phyloP scores from a whole-genome alignment of 257 asterid genomes.

The Cynanchum wilfordii region DNA sequence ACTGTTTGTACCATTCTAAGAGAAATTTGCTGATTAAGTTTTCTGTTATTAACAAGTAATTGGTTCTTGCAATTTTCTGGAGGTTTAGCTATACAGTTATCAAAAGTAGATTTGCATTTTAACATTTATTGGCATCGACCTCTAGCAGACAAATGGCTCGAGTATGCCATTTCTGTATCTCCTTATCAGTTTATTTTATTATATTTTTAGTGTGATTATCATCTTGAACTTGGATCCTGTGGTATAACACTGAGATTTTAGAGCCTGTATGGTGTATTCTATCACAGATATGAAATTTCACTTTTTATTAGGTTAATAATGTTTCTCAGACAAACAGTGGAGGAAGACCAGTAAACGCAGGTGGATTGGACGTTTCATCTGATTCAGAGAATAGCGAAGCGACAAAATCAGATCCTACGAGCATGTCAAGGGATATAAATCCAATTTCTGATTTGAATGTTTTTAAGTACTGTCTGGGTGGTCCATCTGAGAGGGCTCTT shows the following conservation, averaged over 20 bases:
- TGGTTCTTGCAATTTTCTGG: not conserved
- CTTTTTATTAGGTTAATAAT: conserved; percentile 33
- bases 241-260: not conserved
- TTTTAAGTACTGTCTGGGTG: conserved; percentile 86
- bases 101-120: not conserved
- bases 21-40: not conserved
- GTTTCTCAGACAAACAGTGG: conserved; percentile 29
- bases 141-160: not conserved
- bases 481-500: conserved; percentile 57
- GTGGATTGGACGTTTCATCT: conserved; percentile 40
- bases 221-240: not conserved
- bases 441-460: conserved; percentile 60
- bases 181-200: not conserved
- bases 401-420: conserved; percentile 39
- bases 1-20: not conserved
- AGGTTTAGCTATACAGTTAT: not conserved
- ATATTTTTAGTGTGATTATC: not conserved
- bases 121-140: not conserved
- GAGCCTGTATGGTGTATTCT: not conserved
- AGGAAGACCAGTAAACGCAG: conserved; percentile 41
- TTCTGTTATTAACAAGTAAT: not conserved
- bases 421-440: conserved; percentile 29
- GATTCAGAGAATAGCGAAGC: conserved; percentile 60
- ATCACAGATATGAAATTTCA: not conserved
- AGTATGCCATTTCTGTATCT: not conserved